Evolutionary conservation across 306 rosid genomes (phyloP).

Genomic region (Castanopsis chinensis): DNA sequence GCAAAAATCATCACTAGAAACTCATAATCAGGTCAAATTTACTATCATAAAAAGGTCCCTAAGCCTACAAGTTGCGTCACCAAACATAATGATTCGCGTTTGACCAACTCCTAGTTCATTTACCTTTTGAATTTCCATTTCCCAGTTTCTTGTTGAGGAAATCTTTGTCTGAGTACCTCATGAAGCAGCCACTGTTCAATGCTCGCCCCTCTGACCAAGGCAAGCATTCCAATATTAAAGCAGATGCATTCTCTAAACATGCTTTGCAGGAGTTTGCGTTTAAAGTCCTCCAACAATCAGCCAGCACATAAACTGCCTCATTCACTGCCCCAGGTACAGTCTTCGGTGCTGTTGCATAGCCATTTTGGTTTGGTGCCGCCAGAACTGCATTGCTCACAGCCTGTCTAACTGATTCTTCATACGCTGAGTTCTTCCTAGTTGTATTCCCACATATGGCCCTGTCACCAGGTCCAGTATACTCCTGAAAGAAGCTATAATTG

Average conservation of each 20-base stretch:
- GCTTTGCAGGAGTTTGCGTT: slow-evolving; percentile 59
- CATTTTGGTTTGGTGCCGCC: slow-evolving; percentile 42
- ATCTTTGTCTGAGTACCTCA: slow-evolving; percentile 78
- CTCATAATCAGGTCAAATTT: slow-evolving; percentile 14
- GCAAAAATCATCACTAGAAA: slow-evolving; percentile 31
- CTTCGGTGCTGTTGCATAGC: slow-evolving; percentile 50
- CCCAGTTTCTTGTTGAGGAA: slow-evolving; percentile 61
- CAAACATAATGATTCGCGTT: not conserved
- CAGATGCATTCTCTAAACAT: slow-evolving; percentile 73
- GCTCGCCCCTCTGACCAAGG: slow-evolving; percentile 86
- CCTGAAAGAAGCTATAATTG: slow-evolving; percentile 69
- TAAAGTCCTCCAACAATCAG: slow-evolving; percentile 82
- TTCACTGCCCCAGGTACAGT: slow-evolving; percentile 36
- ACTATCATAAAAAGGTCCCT: not conserved
- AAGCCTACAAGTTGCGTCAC: not conserved
- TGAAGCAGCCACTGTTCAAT: slow-evolving; percentile 77
- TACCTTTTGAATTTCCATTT: slow-evolving; percentile 56
- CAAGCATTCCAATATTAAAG: slow-evolving; percentile 60
- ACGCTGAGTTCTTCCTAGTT: slow-evolving; percentile 42
- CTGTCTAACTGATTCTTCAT: slow-evolving; percentile 40
- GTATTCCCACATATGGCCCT: slow-evolving; percentile 55
- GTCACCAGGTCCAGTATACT: slow-evolving; percentile 57
- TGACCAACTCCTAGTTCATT: not conserved
- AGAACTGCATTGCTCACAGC: slow-evolving; percentile 49
- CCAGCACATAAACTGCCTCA: slow-evolving; percentile 64